Evolutionary conservation across 2,329 filamentous ascomycete species (phyloP).

Genomic region (Ophidiomyces ophidiicola): DNA sequence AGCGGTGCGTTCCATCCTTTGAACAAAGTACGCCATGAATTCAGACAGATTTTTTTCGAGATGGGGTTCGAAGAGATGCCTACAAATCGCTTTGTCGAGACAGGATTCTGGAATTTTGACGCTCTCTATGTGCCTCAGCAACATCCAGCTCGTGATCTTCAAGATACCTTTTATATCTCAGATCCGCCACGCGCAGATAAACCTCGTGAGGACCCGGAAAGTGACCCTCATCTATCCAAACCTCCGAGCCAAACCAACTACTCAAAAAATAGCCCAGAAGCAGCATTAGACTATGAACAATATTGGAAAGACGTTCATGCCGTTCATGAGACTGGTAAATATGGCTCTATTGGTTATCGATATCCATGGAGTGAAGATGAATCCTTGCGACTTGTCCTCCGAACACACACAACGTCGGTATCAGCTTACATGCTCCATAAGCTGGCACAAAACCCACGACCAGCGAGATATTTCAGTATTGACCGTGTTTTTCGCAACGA

Average conservation of each 20-base stretch:
- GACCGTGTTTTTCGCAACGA: slow-evolving; percentile 98
- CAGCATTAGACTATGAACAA: slow-evolving; percentile 56
- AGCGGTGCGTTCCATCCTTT: slow-evolving; percentile 46
- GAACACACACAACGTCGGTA: slow-evolving; percentile 91
- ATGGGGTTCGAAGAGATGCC: slow-evolving; percentile 99
- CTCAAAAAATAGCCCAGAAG: slow-evolving; percentile 35
- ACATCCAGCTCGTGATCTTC: slow-evolving; percentile 90
- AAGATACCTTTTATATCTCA: slow-evolving; percentile 97
- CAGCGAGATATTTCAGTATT: slow-evolving; percentile 95
- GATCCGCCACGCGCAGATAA: slow-evolving; percentile 67
- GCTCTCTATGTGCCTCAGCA: slow-evolving; percentile 94
- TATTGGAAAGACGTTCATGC: slow-evolving; percentile 82
- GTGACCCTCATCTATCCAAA: slow-evolving; percentile 28
- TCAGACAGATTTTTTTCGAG: slow-evolving; percentile 97
- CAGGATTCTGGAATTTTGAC: slow-evolving; percentile 98
- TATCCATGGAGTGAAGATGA: slow-evolving; percentile 89
- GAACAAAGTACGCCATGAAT: slow-evolving; percentile 91
- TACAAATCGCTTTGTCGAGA: slow-evolving; percentile 84
- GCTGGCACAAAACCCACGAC: slow-evolving; percentile 68
- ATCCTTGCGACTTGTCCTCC: slow-evolving; percentile 72
- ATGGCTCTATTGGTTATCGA: slow-evolving; percentile 88
- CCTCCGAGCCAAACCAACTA: slow-evolving; percentile 27
- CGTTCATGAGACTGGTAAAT: slow-evolving; percentile 84
- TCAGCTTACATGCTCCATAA: slow-evolving; percentile 85
- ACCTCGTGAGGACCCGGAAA: slow-evolving; percentile 45